Evolutionary conservation across 1,139 yeast species (phyloP), one percentile per base, ranked within the genome.

Genomic region (Pichia sp.): DNA sequence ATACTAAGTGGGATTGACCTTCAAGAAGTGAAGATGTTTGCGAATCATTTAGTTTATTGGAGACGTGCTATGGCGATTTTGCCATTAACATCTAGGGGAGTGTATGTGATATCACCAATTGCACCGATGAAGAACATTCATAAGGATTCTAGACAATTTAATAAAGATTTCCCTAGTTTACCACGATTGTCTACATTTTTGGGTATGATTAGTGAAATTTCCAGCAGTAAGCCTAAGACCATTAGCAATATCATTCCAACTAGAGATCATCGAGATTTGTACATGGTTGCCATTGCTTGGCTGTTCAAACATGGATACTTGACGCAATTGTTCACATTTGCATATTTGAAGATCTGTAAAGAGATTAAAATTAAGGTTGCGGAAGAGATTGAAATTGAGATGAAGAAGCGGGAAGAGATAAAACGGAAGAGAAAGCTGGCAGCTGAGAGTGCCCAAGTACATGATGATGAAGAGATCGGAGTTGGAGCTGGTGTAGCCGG

Each of bases 41-140:
- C 94, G 3, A 70, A 77, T 41, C 94, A 87, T 58, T 63, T 91
- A 36, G 80, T 88, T 5, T 86, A 86, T 58, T 88, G 97, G 96
- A 69, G 97, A 50, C 66, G 94, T 36, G 97, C 97, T 0, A 67
- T 94, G 38, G 77, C 84, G 0, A 77, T 87, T 3, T 69, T 81
- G 6, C 97, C 98, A 0, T 55, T 91, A 24, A 77, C 75, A 41
- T 69, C 87, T 0, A 69, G 91, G 37, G 76, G 83, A 28, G 74
- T 77, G 0, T 91, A 86, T 54, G 77, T 82, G 13, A 83, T 86
- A 0, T 85, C 96, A 0, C 96, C 97, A 0, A 67, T 91, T 66
- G 93, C 96, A 0, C 94, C 95, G 1, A 63, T 80, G 26, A 63
- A 69, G n/a, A 63, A 68, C 6, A 49, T 74, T 30, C 63, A 60